Percentiles rank a stretch among this genome's conserved stretches.
Evolutionary conservation across 176 grass and related monocot genomes (phyloP).

Genomic region (Carex parvula): DNA sequence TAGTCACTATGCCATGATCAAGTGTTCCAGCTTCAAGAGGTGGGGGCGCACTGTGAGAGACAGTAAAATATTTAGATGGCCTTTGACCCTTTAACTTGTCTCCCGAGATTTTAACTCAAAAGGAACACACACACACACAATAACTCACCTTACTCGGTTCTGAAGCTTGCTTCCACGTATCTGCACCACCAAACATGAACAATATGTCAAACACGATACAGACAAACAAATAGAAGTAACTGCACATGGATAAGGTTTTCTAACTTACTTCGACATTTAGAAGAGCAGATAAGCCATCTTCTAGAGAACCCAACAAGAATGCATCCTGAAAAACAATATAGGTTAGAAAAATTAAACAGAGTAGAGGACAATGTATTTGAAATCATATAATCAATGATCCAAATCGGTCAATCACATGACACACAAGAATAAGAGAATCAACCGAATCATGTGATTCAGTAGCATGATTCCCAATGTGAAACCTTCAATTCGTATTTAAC

Average conservation of each 20-base stretch:
- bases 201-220: constrained; percentile 21
- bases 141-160: constrained; percentile 52
- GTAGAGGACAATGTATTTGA: neutral
- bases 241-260: neutral
- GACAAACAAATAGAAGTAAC: constrained; percentile 12
- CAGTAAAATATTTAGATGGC: constrained; percentile 22
- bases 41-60: constrained; percentile 35
- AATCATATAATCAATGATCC: neutral
- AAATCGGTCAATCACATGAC: neutral
- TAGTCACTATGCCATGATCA: constrained; percentile 51
- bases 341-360: constrained; percentile 1
- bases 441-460: neutral
- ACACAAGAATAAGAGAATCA: neutral
- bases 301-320: constrained; percentile 49
- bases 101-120: constrained; percentile 13
- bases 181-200: constrained; percentile 26
- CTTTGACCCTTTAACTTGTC: constrained; percentile 3
- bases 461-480: neutral
- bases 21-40: constrained; percentile 50
- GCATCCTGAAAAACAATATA: constrained; percentile 46
- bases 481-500: neutral
- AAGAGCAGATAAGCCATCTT: constrained; percentile 68
- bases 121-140: neutral
- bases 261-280: constrained; percentile 64
- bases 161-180: constrained; percentile 65